Evolutionary conservation across 108 stramenopile genomes (phyloP), one percentile per base, ranked within the genome.

Genomic region (Nitzschia sp.): DNA sequence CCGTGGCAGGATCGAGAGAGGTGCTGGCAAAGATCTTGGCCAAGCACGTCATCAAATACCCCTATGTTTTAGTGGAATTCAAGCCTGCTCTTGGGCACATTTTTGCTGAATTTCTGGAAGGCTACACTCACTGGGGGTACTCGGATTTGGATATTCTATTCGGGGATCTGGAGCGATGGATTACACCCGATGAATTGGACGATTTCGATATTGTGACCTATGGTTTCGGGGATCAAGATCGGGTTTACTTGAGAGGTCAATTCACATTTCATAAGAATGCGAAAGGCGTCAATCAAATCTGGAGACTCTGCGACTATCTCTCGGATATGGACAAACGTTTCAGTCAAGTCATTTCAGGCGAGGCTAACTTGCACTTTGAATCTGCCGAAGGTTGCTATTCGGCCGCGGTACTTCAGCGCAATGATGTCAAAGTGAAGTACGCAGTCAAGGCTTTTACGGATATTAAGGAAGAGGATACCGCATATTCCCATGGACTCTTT

Each of bases 321-420:
- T 80, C 85, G 16, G 77, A 90, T 35, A 79, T 92, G 86, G 90
- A 92, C 59, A 57, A 80, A n/a, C 70, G 96, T 19, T 92, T 89
- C 57, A 74, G 61, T 1, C 13, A 77, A 1, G 52, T 78, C 21
- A 25, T 85, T 45, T 58, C 69, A 15, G 71, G 71, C 19, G 68
- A 81, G 25, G 31, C 59, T 19, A 53, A 73, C 13, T 55, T 87
- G 26, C 77, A 79, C 34, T 87, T 96, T 60, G 94, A 94, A 68
- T 87, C 85, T 55, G 93, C 94, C 3, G 96, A 97, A 85, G 96
- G 94, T 19, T 97, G 96, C 78, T 97, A 97, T 75, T 91, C 90
- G 1, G 79, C 69, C 45, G 93, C 82, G 13, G 84, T 90, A 0
- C 61, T 96, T 36, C 52, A 78, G 23, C 78, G 46, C 41, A 70